Conservation (phyloP, 805 yeast species). For the Monosporozyma siamensis region DNA sequence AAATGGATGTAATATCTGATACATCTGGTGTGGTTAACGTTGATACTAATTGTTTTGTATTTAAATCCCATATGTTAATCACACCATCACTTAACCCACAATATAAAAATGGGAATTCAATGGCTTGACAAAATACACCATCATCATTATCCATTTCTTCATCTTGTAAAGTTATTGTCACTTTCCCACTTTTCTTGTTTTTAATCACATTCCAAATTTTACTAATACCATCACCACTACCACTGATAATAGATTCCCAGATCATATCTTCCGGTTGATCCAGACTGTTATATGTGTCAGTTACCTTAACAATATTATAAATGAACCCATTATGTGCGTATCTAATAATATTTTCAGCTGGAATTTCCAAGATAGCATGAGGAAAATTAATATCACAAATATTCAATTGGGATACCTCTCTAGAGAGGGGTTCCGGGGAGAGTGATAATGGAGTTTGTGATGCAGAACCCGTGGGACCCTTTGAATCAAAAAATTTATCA, state of each 20-base stretch:
- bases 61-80: constrained; percentile 79
- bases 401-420: background rate
- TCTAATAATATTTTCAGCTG: constrained; percentile 51
- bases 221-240: constrained; percentile 89
- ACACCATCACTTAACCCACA: constrained; percentile 72
- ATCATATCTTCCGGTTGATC: background rate
- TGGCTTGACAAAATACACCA: constrained; percentile 60
- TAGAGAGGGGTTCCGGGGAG: constrained; percentile 1
- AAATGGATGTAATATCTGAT: constrained; percentile 44
- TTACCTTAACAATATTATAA: constrained; percentile 44
- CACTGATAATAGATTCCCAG: constrained; percentile 43
- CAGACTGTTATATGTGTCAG: background rate
- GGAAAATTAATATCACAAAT: constrained; percentile 2
- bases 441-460: constrained; percentile 4
- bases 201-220: constrained; percentile 59
- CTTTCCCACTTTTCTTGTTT: constrained; percentile 10
- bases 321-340: constrained; percentile 93
- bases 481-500: constrained; percentile 82
- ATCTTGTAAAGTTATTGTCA: constrained; percentile 9
- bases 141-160: constrained; percentile 45
- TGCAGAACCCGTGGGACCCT: constrained; percentile 64
- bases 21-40: constrained; percentile 33
- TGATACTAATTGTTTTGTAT: constrained; percentile 61
- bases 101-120: constrained; percentile 60
- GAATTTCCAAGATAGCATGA: constrained; percentile 50